A percentile compares a stretch with the other conserved stretches of the same genome.
These are phyloP conservation scores for Ogataea trehalophila DNA, from an alignment of 805 yeast species.

Conservation along the genomic window DNA sequence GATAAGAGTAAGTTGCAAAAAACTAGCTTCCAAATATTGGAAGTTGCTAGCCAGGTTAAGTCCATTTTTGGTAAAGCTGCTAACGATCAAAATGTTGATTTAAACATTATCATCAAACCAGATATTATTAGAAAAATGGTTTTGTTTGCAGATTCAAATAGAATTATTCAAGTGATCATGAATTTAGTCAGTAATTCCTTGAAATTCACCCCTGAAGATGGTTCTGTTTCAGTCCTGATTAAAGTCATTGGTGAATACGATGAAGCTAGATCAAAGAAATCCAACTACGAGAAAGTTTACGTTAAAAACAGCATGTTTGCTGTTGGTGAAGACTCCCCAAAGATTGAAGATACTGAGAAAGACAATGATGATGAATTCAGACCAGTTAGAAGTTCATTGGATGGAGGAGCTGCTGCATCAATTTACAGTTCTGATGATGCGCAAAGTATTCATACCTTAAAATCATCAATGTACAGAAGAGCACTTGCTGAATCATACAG, in stretches of 20 bases:
- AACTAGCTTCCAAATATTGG: constrained; percentile 72
- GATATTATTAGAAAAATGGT: constrained; percentile 55
- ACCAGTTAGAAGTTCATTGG: background rate
- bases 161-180: constrained; percentile 89
- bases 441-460: constrained; percentile 24
- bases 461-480: constrained; percentile 33
- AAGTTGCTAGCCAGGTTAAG: constrained; percentile 77
- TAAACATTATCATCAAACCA: constrained; percentile 61
- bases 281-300: constrained; percentile 42
- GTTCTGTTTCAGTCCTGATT: constrained; percentile 63
- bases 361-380: background rate
- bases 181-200: constrained; percentile 86
- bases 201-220: constrained; percentile 90
- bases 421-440: constrained; percentile 7
- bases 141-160: constrained; percentile 80
- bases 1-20: constrained; percentile 80
- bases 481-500: constrained; percentile 38
- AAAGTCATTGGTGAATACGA: constrained; percentile 71
- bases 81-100: constrained; percentile 65
- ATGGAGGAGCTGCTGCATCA: background rate
- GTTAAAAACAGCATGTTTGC: constrained; percentile 24
- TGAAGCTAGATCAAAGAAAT: constrained; percentile 38
- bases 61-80: constrained; percentile 83
- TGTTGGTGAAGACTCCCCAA: background rate
- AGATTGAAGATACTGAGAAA: background rate